Conservation (phyloP, 495 filamentous ascomycete genomes). For the Durotheca rogersii region DNA sequence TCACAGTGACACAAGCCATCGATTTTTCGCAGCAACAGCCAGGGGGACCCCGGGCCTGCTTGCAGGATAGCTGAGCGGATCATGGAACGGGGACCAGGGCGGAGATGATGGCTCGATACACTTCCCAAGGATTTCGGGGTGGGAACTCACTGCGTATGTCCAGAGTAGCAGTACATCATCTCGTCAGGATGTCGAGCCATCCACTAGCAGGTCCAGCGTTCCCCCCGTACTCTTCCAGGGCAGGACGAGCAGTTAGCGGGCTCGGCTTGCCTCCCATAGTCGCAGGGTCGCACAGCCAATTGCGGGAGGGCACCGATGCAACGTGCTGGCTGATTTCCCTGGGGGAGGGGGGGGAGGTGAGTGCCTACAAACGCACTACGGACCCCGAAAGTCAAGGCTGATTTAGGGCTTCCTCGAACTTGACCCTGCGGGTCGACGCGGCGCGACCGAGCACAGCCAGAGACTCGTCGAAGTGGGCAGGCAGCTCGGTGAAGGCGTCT, state of each 20-base stretch:
- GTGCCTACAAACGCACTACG: no score
- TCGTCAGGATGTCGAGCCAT: neutral
- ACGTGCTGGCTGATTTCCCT: no score
- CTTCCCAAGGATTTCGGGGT: no score
- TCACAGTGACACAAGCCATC: no score
- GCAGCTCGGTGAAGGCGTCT: slow-evolving; percentile 2
- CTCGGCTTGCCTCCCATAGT: neutral
- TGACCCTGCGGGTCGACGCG: neutral
- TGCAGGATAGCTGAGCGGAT: neutral
- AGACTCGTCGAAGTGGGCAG: neutral
- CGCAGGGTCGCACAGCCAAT: slow-evolving; percentile 1
- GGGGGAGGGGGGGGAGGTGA: no score
- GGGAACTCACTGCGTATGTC: no score
- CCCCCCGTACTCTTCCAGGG: neutral
- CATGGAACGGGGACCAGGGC: neutral
- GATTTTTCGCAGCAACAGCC: neutral
- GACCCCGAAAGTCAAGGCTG: no score
- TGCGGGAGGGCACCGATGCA: slow-evolving; percentile 3
- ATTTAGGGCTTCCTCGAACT: neutral
- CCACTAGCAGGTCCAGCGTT: neutral
- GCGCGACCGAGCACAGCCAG: neutral
- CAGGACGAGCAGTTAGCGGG: neutral
- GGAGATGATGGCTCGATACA: neutral
- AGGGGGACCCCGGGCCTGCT: neutral
- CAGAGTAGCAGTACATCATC: no score